Percentiles rank a stretch among this genome's conserved stretches.
phyloP scores from a whole-genome alignment of 192 early-diverging fungal genomes.

The Haplosporangium gracile region DNA sequence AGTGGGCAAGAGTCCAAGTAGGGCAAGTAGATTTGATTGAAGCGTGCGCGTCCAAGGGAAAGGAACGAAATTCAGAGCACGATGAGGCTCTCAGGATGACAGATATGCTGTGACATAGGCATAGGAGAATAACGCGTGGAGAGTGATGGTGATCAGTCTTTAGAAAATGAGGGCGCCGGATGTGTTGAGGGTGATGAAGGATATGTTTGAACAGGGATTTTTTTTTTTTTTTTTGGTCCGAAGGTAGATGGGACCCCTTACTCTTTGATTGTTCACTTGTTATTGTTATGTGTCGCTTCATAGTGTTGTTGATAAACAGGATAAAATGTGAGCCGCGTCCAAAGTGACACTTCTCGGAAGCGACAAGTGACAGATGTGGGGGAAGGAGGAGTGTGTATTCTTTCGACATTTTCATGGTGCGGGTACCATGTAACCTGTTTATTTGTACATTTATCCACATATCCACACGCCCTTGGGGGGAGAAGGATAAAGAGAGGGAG shows the following conservation, averaged over 20 bases:
- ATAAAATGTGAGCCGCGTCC: constrained; percentile 22
- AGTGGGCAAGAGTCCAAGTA: too few relatives aligned
- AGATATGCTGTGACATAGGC: neutral
- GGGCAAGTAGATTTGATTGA: neutral
- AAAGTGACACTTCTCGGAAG: constrained; percentile 55
- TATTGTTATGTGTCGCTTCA: constrained; percentile 6
- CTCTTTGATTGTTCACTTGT: neutral
- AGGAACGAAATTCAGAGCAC: neutral
- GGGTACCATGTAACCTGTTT: neutral
- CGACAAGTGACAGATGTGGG: constrained; percentile 13
- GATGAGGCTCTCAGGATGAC: neutral
- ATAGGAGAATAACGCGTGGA: neutral
- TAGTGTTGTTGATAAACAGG: neutral
- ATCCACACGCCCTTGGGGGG: neutral
- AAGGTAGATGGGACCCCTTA: neutral
- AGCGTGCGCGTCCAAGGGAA: neutral
- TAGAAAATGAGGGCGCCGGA: neutral
- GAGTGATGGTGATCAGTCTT: neutral
- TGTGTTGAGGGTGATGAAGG: neutral
- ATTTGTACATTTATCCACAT: neutral
- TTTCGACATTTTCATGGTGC: neutral
- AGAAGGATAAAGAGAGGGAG: too few relatives aligned
- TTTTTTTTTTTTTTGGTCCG: neutral
- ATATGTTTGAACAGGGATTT: neutral
- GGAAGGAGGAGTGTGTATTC: neutral